Evolutionary conservation across 2,329 filamentous ascomycete genomes (phyloP), one percentile per base, ranked within the genome.

Genomic region (Talaromyces verruculosus): DNA sequence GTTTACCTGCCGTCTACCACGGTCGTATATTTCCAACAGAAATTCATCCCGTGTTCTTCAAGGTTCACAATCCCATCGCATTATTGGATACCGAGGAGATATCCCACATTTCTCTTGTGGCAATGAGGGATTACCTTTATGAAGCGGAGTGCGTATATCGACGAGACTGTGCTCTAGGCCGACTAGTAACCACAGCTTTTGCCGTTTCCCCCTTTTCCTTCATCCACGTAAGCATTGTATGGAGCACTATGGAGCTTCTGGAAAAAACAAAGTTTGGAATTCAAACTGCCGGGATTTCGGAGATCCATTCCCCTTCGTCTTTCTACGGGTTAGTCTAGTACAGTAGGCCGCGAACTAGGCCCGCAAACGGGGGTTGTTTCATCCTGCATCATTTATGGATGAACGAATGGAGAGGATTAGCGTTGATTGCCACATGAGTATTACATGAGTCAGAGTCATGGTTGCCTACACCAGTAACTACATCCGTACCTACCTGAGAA

Each of bases 251-350:
- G 58, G 58, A 35, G 58, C 41, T 61, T 61, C 58, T 61, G 41
- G 58, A 61, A 61, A 35, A 47, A 61, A 47, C 22, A 61, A 61
- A 61, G 58, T 43, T 62, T 28, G 60, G 19, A 10, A 51, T 19
- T 51, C 45, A 39, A 30, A 45, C 22, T 51, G 30, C 43, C 60
- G 28, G 60, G 30, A 37, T 25, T 39, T 62, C 60, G 60, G 60
- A 49, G 60, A 39, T n/a, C 43, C 45, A 37, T 35, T 39, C n/a
- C 33, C 22, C n/a, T 62, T 51, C 22, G 22, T 30, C 25, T 15
- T 22, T 33, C 33, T 53, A 39, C 33, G 55, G 35, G 11, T 15
- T 45, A 61, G 41, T 37, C 15, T 33, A 63, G 17, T 30, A 30
- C 22, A 19, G 19, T 19, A 39, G 35, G 60, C 60, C 60, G 49